Base-by-base conservation (phyloP, 2,329 filamentous ascomycete species). In the Orbilia quercus region DNA sequence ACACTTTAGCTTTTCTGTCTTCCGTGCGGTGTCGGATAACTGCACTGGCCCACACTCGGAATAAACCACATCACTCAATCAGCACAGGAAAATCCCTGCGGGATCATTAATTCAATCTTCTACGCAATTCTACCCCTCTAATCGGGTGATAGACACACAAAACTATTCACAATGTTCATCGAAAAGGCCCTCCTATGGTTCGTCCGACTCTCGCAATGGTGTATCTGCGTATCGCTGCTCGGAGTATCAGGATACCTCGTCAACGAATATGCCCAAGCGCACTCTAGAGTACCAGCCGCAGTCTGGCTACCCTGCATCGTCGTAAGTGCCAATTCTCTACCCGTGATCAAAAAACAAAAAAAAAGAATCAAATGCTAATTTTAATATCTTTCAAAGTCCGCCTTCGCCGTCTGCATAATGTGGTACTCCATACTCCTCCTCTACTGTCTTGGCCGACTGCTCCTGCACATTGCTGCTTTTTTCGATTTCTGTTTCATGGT, bases 401-500 rank as follows among this genome's bases (percentile, higher is more conserved):
- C 70, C 6, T 74, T 74, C 31, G 62, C 70, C 14, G 9, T 74
- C 11, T 74, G 70, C 45, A 64, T 74, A n/a, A 22, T 67, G 14
- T 63, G 53, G 23, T 74, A 67, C 50, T 69, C 62, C 42, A 74
- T 74, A 25, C 58, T 62, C 18, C 45, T 74, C 9, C 48, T 74
- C 34, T 74, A 57, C 70, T 74, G 70, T 42, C 70, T 74, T 60
- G 70, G 70, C 25, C 70, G 70, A 53, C 47, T 69, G 2, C 70
- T 74, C 48, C 44, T 74, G n/a, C 63, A 74, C 57, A 69, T 74
- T 50, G 70, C 70, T 44, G 70, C 70, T 18, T 69, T 69, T 51
- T 69, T 74, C 50, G 70, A 74, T 28, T 74, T 74, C 57, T 74
- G 70, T 62, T 69, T 74, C 57, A 51, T 74, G 63, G 70, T 74